These are phyloP conservation scores for Euphorbia lathyris DNA, from an alignment of 345 rosid species.

Conservation along the genomic window DNA sequence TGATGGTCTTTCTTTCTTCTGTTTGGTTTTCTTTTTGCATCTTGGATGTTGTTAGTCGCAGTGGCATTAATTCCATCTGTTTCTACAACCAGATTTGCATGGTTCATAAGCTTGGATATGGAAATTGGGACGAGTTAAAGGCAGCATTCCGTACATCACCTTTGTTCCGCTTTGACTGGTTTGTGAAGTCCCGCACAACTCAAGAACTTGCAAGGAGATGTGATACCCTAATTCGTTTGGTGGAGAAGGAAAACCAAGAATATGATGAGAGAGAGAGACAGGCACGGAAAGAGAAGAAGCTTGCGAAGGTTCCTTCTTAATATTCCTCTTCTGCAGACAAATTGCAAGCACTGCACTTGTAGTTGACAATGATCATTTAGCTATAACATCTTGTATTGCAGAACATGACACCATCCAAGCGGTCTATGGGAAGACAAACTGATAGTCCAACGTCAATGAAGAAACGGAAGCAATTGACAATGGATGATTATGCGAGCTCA, in stretches of 20 bases:
- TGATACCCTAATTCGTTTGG: constrained; percentile 86
- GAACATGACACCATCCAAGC: constrained; percentile 75
- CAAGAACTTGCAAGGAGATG: constrained; percentile 98
- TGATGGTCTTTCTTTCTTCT: background rate
- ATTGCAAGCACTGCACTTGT: background rate
- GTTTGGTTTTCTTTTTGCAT: background rate
- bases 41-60: background rate
- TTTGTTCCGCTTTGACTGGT: constrained; percentile 93
- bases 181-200: constrained; percentile 87
- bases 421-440: constrained; percentile 53
- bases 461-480: constrained; percentile 80
- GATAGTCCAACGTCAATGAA: constrained; percentile 61
- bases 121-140: constrained; percentile 98
- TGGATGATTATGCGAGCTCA: constrained; percentile 71
- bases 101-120: constrained; percentile 98
- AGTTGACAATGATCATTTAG: background rate
- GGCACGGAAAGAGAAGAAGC: constrained; percentile 96
- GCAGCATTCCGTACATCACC: constrained; percentile 81
- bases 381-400: constrained; percentile 20
- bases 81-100: constrained; percentile 67
- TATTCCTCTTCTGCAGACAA: background rate
- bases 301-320: constrained; percentile 61
- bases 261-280: constrained; percentile 93
- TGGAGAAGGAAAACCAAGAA: constrained; percentile 99
- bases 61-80: constrained; percentile 3